Conservation (phyloP, 164 flowering plant genomes). For the grape (Vitis vinifera) region ASM3070453v1 NC_081819.1:17380001-17380500, state of each 20-base stretch:
- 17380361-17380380: constrained; percentile 85
- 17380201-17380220: no score
- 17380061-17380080: no score
- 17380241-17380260: constrained; percentile 26
- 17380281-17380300: constrained; percentile 12
- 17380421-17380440: constrained; percentile 63
- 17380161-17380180: no score
- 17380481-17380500: constrained; percentile 83
- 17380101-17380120: no score
- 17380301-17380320: constrained; percentile 32
- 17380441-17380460: constrained; percentile 80
- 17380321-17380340: constrained; percentile 55
- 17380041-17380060: no score
- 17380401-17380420: constrained; percentile 78
- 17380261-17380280: constrained; percentile 50
- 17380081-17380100: no score
- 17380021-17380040: no score
- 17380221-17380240: neutral
- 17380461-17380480: constrained; percentile 89
- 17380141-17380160: no score
- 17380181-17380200: no score
- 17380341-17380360: constrained; percentile 72
- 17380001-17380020: no score
- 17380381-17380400: constrained; percentile 52
- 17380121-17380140: no score